Evolutionary conservation across 2,329 filamentous ascomycete genomes (phyloP).

Genomic region (Scedosporium boydii): DNA sequence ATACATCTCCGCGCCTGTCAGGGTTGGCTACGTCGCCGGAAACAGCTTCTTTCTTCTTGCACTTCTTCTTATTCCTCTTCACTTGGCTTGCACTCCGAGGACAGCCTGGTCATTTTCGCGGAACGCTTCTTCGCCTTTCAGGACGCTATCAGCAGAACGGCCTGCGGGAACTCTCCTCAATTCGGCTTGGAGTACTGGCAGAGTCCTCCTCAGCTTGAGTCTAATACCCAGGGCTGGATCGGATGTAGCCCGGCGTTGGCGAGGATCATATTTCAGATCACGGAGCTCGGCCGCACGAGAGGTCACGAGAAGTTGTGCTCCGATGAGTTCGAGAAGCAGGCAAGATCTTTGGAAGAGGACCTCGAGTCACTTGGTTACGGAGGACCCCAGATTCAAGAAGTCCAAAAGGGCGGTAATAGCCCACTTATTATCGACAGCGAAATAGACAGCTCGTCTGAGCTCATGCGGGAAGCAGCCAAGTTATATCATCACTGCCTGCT

Average conservation of each 20-base stretch:
- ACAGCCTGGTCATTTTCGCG: conserved; percentile 22
- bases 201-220: conserved; percentile 9
- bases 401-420: not conserved
- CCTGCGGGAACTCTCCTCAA: conserved; percentile 34
- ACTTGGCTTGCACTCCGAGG: not conserved
- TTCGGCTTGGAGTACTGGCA: conserved; percentile 39
- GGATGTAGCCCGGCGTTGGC: conserved; percentile 37
- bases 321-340: conserved; percentile 22
- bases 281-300: conserved; percentile 31
- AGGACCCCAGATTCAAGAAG: not conserved
- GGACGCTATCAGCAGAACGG: conserved; percentile 39
- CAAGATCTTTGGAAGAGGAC: conserved; percentile 10
- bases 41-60: conserved; percentile 10
- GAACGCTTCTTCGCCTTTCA: conserved; percentile 42
- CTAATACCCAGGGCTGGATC: conserved; percentile 32
- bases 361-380: not conserved
- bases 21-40: conserved; percentile 31
- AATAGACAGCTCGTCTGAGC: conserved; percentile 15
- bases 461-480: conserved; percentile 31
- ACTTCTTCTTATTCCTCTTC: not conserved
- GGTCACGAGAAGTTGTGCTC: conserved; percentile 16
- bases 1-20: conserved; percentile 37
- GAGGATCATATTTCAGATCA: conserved; percentile 34
- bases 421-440: not conserved
- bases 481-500: conserved; percentile 36